Percentiles rank a stretch among this genome's conserved stretches.
Conservation (phyloP, 176 grass and related monocot species). For the Poa annua region DNA sequence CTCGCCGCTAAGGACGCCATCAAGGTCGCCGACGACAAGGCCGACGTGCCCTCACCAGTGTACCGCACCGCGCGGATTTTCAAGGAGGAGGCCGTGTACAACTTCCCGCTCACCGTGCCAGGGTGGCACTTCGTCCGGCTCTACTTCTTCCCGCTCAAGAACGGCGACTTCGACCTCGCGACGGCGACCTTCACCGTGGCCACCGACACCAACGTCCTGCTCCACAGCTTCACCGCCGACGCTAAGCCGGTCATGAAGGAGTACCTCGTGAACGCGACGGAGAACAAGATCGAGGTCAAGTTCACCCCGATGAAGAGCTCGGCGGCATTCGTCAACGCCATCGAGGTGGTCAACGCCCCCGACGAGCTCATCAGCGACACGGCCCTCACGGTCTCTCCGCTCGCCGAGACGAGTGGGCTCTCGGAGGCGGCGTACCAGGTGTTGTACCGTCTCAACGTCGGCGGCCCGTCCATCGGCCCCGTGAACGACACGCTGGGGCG, state of each 20-base stretch:
- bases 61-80: conserved; percentile 77
- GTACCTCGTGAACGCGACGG: conserved; percentile 76
- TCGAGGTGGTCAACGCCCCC: conserved; percentile 89
- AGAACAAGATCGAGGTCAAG: conserved; percentile 55
- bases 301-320: conserved; percentile 63
- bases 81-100: conserved; percentile 69
- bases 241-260: conserved; percentile 65
- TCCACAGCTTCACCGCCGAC: conserved; percentile 78
- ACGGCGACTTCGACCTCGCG: conserved; percentile 59
- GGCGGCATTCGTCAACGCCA: conserved; percentile 84
- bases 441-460: conserved; percentile 82
- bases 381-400: conserved; percentile 54
- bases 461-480: conserved; percentile 63
- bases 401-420: conserved; percentile 54
- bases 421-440: conserved; percentile 59
- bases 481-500: conserved; percentile 83
- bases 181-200: conserved; percentile 59
- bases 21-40: conserved; percentile 49
- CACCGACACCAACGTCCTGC: conserved; percentile 73
- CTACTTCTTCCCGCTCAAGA: conserved; percentile 76
- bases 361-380: conserved; percentile 62
- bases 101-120: conserved; percentile 63
- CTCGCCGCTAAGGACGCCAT: conserved; percentile 71
- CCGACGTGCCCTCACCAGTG: conserved; percentile 49
- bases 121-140: conserved; percentile 87